Evolutionary conservation across 2,329 filamentous ascomycete genomes (phyloP).

Genomic region (Hypoxylon rubiginosum): DNA sequence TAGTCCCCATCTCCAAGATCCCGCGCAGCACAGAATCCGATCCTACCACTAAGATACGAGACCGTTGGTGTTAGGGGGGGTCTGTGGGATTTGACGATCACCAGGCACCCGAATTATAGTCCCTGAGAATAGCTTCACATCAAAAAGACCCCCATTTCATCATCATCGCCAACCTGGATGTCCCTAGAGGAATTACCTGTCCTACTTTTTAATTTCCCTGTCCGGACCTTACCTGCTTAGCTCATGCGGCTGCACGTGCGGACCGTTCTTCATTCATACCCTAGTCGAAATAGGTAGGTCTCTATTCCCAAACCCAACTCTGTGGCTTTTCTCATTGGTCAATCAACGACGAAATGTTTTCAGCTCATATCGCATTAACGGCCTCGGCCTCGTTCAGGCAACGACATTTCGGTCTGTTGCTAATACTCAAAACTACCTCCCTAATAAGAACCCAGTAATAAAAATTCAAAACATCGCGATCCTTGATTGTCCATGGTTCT

Average conservation of each 20-base stretch:
- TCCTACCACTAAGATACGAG: not conserved
- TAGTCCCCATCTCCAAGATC: slow-evolving; percentile 8
- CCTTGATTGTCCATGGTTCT: not conserved
- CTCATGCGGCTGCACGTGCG: not conserved
- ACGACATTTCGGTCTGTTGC: not conserved
- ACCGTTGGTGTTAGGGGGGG: slow-evolving; percentile 6
- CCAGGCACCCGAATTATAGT: slow-evolving; percentile 28
- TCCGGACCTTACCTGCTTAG: not conserved
- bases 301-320: too few species aligned
- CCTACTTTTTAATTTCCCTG: not conserved
- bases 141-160: slow-evolving; percentile 1
- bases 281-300: too few species aligned
- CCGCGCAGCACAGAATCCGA: slow-evolving; percentile 10
- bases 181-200: not conserved
- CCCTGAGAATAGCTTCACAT: slow-evolving; percentile 29
- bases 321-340: not conserved
- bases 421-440: not conserved
- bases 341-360: not conserved
- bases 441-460: not conserved
- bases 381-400: not conserved
- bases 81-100: slow-evolving; percentile 26
- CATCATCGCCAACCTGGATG: not conserved
- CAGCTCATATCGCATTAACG: not conserved
- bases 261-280: too few species aligned
- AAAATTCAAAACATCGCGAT: not conserved